phyloP scores from a whole-genome alignment of 176 grass and related monocot species.

The Eremochloa ophiuroides region DNA sequence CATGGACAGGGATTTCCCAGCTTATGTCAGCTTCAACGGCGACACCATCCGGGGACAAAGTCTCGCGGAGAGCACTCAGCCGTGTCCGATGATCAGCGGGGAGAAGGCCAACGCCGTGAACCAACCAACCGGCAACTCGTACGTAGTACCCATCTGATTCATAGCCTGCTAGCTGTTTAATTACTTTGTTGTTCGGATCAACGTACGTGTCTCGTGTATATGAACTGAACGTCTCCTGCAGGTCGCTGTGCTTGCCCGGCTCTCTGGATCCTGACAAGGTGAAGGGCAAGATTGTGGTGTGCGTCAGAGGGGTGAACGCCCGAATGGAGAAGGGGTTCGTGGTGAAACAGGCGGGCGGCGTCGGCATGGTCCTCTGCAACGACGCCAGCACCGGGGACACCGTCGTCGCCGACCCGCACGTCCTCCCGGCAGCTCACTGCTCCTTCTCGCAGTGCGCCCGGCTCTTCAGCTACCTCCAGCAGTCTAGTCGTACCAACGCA shows the following conservation, averaged over 20 bases:
- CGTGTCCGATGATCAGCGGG: conserved; percentile 48
- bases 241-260: conserved; percentile 42
- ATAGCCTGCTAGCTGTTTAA: too few relatives aligned
- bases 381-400: not conserved
- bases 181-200: not conserved
- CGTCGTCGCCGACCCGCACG: conserved; percentile 37
- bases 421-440: conserved; percentile 57
- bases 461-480: conserved; percentile 41
- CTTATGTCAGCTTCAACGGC: conserved; percentile 15
- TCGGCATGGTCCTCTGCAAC: conserved; percentile 69
- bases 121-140: conserved; percentile 32
- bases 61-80: conserved; percentile 21
- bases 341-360: conserved; percentile 51
- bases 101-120: conserved; percentile 24
- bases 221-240: not conserved
- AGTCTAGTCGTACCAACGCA: too few relatives aligned
- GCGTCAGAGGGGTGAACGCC: conserved; percentile 44
- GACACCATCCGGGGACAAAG: conserved; percentile 55
- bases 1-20: conserved; percentile 63
- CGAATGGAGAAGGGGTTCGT: conserved; percentile 42
- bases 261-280: conserved; percentile 51
- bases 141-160: not conserved
- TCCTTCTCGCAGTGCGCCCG: conserved; percentile 28
- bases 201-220: not conserved
- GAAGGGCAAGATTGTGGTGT: conserved; percentile 57